A percentile compares a stretch with the other conserved stretches of the same genome.
Evolutionary conservation across 306 rosid genomes (phyloP).

Genomic region (Purshia tridentata): DNA sequence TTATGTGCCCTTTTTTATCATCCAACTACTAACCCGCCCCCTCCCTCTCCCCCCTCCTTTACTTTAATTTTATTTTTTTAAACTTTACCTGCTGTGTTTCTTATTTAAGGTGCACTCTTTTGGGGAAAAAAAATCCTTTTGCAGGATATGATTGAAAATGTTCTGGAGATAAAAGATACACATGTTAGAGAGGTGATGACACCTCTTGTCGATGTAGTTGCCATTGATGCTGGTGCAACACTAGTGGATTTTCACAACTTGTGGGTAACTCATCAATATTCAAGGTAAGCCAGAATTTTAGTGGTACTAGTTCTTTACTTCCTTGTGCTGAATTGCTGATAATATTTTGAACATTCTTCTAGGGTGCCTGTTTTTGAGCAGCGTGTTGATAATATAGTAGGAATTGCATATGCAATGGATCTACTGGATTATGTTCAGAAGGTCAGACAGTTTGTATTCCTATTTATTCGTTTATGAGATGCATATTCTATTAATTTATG

Average conservation of each 20-base stretch:
- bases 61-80: background rate
- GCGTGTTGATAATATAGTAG: conserved; percentile 95
- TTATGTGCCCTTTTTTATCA: background rate
- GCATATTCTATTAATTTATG: conserved; percentile 39
- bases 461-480: conserved; percentile 16
- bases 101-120: conserved; percentile 1
- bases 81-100: conserved; percentile 1
- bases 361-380: conserved; percentile 99
- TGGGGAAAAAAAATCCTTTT: conserved; percentile 19
- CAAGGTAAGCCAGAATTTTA: conserved; percentile 55
- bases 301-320: conserved; percentile 1
- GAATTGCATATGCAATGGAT: conserved; percentile 99
- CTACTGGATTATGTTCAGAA: conserved; percentile 83
- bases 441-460: conserved; percentile 48
- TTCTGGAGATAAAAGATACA: conserved; percentile 94
- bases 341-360: conserved; percentile 25
- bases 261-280: conserved; percentile 99
- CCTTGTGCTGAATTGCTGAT: background rate
- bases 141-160: conserved; percentile 99
- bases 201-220: conserved; percentile 99
- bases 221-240: conserved; percentile 83
- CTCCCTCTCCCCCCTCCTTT: too few relatives aligned
- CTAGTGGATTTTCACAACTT: conserved; percentile 80
- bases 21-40: too few relatives aligned
- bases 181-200: conserved; percentile 99